Base-by-base conservation (phyloP, 495 filamentous ascomycete genomes). In the Articulospora tetracladia region DNA sequence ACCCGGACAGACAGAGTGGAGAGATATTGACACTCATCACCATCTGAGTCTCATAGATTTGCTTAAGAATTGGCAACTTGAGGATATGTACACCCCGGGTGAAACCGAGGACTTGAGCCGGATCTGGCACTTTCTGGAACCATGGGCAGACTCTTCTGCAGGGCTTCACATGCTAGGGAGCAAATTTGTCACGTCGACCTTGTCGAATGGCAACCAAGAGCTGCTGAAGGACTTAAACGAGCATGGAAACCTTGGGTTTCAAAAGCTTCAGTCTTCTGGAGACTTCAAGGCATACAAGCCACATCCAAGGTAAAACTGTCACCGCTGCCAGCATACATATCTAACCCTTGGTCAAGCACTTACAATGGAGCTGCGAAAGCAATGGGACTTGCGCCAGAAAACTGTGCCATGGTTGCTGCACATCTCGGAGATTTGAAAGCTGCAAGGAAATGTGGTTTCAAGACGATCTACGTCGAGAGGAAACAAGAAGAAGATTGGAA, bases 281-380 rank as follows among this genome's bases (percentile, higher is more conserved):
- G 76, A 87, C 60, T 93, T 91, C 66, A 74, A 77, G n/a, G 85
- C 84, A 7, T 93, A 93, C 68, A 95, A 94, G 69, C 90, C 90
- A 7, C 79, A 82, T 61, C 79, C 85, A 17, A 73, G 71, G 41
- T 85, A 88, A 6, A 93, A 92, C 71, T 76, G n/a, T 44, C n/a
- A 44, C n/a, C 17, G 10, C 39, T 32, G 30, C 30, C n/a, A 17
- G n/a, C 3, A 44, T 15, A 3, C 15, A 11, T 44, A 17, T 44
- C 39, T 44, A 44, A 44, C 39, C n/a, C 3, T 8, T n/a, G 15
- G 3, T 44, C 39, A n/a, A 44, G 39, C 39, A 44, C 39, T 15
- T 44, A 44, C 39, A 44, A 44, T 0, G 90, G 89, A 0, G 89
- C 88, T 1, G 88, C 79, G 15, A 65, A 74, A 46, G 72, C 73